phyloP scores from a whole-genome alignment of 164 flowering plant genomes.

The Liriodendron chinense region DNA sequence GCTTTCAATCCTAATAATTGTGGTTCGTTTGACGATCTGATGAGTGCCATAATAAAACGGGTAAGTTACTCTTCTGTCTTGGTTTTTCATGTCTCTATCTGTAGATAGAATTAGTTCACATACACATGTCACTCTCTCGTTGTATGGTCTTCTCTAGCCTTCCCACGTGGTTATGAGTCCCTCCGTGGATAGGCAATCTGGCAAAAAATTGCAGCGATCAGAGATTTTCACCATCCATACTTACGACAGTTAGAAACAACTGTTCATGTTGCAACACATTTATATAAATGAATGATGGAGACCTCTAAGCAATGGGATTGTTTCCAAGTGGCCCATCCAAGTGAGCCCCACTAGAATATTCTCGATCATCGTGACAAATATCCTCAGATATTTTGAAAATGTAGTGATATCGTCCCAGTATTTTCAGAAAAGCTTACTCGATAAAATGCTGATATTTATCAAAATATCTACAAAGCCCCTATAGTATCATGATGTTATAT shows the following conservation, averaged over 20 bases:
- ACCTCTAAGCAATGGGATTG: background rate
- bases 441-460: no score
- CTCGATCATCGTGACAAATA: background rate
- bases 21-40: slow-evolving; percentile 62
- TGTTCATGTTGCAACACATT: background rate
- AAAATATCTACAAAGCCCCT: no score
- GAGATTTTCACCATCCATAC: background rate
- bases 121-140: no score
- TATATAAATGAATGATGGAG: background rate
- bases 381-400: background rate
- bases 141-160: background rate
- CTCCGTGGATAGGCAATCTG: background rate
- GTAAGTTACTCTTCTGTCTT: slow-evolving; percentile 24
- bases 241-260: background rate
- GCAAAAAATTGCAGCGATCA: background rate
- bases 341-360: background rate
- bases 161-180: background rate
- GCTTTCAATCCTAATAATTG: slow-evolving; percentile 25
- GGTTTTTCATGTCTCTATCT: background rate
- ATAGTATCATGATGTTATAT: no score
- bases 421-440: no score
- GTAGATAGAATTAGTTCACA: no score
- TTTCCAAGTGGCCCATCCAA: background rate
- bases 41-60: slow-evolving; percentile 45
- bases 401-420: no score